phyloP scores from a whole-genome alignment of 768 basidiomycete species.

The Artomyces pyxidatus region DNA sequence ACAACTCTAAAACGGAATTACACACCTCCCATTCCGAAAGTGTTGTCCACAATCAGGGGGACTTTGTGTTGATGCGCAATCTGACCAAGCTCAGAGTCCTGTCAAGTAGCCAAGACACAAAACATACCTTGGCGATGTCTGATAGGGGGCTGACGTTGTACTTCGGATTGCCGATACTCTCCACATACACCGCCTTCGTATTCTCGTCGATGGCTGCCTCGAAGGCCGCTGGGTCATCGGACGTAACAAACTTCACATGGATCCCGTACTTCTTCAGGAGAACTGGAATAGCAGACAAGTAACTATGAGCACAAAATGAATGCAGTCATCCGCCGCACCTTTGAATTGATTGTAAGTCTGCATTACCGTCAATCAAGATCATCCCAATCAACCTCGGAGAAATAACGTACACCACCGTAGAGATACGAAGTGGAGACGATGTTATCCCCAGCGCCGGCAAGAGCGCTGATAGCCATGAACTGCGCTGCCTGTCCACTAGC shows the following conservation, averaged over 20 bases:
- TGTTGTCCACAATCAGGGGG: conserved; percentile 77
- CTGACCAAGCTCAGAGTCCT: conserved; percentile 24
- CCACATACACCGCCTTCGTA: conserved; percentile 70
- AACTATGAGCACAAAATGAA: neutral
- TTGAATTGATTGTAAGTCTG: conserved; percentile 72
- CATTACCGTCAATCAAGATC: too few species aligned
- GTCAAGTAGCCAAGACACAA: neutral
- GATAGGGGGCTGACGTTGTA: conserved; percentile 61
- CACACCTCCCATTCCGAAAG: conserved; percentile 60
- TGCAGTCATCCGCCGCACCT: conserved; percentile 24
- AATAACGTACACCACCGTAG: conserved; percentile 53
- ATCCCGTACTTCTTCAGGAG: conserved; percentile 66
- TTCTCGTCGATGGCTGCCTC: conserved; percentile 64
- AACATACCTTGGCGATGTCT: conserved; percentile 55
- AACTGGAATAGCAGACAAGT: conserved; percentile 34
- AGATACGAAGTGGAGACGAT: conserved; percentile 63
- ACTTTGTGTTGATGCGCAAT: conserved; percentile 65
- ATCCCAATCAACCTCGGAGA: too few species aligned
- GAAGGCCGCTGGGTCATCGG: conserved; percentile 48
- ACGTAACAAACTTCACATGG: conserved; percentile 52
- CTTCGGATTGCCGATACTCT: conserved; percentile 76
- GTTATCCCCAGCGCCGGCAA: conserved; percentile 65
- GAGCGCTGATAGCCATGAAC: conserved; percentile 39
- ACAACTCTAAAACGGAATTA: neutral
- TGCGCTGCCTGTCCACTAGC: conserved; percentile 74